A percentile compares a stretch with the other conserved stretches of the same genome.
Evolutionary conservation across 306 rosid species (phyloP).

Genomic region (Dalbergia cochinchinensis): DNA sequence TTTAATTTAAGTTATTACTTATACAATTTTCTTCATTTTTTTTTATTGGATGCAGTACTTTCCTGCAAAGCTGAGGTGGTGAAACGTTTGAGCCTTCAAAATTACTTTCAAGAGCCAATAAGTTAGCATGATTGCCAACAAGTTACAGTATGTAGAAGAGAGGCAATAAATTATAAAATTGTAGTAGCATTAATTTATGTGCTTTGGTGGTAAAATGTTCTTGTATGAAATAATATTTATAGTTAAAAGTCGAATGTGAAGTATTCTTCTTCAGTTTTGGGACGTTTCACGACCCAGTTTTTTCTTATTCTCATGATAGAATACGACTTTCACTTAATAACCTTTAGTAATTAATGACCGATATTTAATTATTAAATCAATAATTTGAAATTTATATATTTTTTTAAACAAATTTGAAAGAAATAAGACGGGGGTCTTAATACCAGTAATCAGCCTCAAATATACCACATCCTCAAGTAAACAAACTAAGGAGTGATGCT

Average conservation of each 20-base stretch:
- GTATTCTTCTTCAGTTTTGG: not conserved
- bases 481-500: not conserved
- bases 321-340: too few species aligned
- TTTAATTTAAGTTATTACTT: not conserved
- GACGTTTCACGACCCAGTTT: not conserved
- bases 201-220: conserved; percentile 22
- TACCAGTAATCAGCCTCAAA: too few species aligned
- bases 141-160: conserved; percentile 25
- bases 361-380: too few species aligned
- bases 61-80: conserved; percentile 82
- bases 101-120: not conserved
- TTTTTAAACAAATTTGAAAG: too few species aligned
- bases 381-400: too few species aligned
- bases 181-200: conserved; percentile 22
- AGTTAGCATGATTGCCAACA: conserved; percentile 24
- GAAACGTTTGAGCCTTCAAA: conserved; percentile 42
- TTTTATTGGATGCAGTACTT: conserved; percentile 66
- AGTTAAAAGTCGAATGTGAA: not conserved
- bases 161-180: conserved; percentile 32
- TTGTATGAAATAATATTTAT: conserved; percentile 30
- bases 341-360: too few species aligned
- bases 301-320: too few species aligned
- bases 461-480: too few species aligned
- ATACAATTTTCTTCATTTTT: too few species aligned
- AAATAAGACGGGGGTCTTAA: too few species aligned